Base-by-base conservation (phyloP, 352 stramenopile species). In the Blastocystis sp. region DNA sequence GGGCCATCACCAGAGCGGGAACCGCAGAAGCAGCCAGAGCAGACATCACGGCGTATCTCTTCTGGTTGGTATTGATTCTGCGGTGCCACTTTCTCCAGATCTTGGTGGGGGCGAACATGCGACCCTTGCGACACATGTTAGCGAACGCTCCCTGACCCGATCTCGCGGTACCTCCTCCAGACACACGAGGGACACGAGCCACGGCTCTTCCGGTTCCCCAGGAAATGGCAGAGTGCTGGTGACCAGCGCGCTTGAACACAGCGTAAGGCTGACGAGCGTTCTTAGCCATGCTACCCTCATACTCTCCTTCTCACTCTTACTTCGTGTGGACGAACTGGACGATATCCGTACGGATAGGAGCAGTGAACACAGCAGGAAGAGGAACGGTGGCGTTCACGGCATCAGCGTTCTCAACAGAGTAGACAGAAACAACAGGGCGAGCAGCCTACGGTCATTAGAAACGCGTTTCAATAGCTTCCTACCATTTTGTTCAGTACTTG, bases 321-420 rank as follows among this genome's bases (percentile, higher is more conserved):
- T 98, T 97, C 54, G 93, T 98, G 93, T 98, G 96, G 59, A 99
- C 96, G 88, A 98, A 98, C 88, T 97, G 95, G 87, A 99, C 95
- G 67, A 99, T 92, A 90, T 99, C 96, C 72, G 95, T 93, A 88
- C 96, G 94, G 89, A 99, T 97, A 75, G 96, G 96, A 44, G 96
- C 94, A 87, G 93, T 97, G 91, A 98, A 96, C 87, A 98, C 94
- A 65, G 90, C 91, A 38, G 95, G 95, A 54, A 98, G 92, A 86
- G 92, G 90, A 73, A 96, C 92, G 89, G 96, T 93, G 87, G 90
- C 90, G 56, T 90, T 78, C 77, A 96, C 94, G 59, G 93, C 88
- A 86, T 91, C 91, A 46, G 89, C 89, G 36, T 64, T 59, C 81
- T 92, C 91, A 56, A 92, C 79, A 73, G 94, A 94, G 90, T 97